Conservation (phyloP, 1,284 basidiomycete species). For the Mycocalia duriaeana region DNA sequence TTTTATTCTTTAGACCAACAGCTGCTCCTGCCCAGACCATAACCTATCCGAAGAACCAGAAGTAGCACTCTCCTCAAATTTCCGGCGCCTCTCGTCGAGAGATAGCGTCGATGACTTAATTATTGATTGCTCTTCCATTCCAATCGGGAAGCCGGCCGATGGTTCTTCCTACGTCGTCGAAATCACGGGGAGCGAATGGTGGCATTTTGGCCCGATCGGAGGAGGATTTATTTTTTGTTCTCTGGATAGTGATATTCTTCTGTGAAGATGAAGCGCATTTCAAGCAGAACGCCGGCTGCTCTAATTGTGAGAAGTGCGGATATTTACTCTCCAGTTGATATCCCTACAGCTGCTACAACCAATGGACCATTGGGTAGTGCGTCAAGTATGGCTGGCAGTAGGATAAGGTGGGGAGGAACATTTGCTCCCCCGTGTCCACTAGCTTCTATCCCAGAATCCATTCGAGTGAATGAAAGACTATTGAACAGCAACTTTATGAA, state of each 20-base stretch:
- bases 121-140: conserved; percentile 40
- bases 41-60: conserved; percentile 19
- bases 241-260: conserved; percentile 43
- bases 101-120: conserved; percentile 22
- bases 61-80: conserved; percentile 15
- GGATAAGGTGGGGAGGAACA: conserved; percentile 43
- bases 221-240: conserved; percentile 41
- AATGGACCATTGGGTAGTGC: conserved; percentile 36
- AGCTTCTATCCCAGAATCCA: conserved; percentile 48
- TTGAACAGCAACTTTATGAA: not conserved
- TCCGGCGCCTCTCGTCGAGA: conserved; percentile 18
- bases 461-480: not conserved
- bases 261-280: conserved; percentile 56
- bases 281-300: conserved; percentile 47
- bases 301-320: conserved; percentile 50
- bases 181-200: conserved; percentile 47
- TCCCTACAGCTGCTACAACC: conserved; percentile 45
- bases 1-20: conserved; percentile 14
- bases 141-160: conserved; percentile 46
- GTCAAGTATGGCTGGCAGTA: conserved; percentile 43
- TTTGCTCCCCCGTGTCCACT: conserved; percentile 55
- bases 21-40: conserved; percentile 32
- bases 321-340: conserved; percentile 42
- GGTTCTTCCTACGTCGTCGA: conserved; percentile 35
- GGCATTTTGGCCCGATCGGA: conserved; percentile 32